Conservation (phyloP, 352 stramenopile species). For the Phytophthora citricola region DNA sequence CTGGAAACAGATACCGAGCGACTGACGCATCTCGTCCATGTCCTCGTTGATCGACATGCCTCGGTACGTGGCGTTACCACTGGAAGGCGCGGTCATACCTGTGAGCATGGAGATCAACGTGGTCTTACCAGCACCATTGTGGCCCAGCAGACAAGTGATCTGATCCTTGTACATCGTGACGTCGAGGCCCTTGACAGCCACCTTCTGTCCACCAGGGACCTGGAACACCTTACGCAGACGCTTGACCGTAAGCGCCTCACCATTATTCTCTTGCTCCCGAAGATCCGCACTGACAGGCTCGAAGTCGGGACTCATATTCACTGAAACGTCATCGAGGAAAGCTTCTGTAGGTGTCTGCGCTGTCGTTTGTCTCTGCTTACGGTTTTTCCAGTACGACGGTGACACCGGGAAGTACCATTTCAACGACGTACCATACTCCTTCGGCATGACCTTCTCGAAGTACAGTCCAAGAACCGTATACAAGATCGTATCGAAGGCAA, state of each 20-base stretch:
- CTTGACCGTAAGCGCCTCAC: conserved; percentile 61
- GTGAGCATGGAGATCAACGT: conserved; percentile 84
- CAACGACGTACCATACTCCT: conserved; percentile 84
- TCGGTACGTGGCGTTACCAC: conserved; percentile 62
- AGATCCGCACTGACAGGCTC: conserved; percentile 51
- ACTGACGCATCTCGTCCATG: conserved; percentile 72
- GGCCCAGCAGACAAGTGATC: conserved; percentile 77
- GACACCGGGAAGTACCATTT: conserved; percentile 93
- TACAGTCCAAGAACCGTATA: conserved; percentile 92
- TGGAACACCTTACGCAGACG: conserved; percentile 80
- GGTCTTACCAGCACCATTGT: conserved; percentile 85
- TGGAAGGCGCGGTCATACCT: conserved; percentile 54
- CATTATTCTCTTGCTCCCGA: conserved; percentile 52
- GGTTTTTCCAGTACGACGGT: conserved; percentile 39
- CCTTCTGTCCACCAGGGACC: conserved; percentile 80
- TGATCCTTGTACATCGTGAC: conserved; percentile 84
- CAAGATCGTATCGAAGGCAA: conserved; percentile 88
- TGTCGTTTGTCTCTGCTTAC: conserved; percentile 3
- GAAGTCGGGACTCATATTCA: not conserved
- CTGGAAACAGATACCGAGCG: conserved; percentile 82
- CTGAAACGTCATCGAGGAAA: not conserved
- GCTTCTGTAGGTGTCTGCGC: not conserved
- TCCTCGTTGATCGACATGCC: conserved; percentile 77
- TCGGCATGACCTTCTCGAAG: conserved; percentile 91
- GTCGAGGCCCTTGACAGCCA: conserved; percentile 87